Conservation (phyloP, 352 stramenopile genomes). For the Peronospora destructor region DNA sequence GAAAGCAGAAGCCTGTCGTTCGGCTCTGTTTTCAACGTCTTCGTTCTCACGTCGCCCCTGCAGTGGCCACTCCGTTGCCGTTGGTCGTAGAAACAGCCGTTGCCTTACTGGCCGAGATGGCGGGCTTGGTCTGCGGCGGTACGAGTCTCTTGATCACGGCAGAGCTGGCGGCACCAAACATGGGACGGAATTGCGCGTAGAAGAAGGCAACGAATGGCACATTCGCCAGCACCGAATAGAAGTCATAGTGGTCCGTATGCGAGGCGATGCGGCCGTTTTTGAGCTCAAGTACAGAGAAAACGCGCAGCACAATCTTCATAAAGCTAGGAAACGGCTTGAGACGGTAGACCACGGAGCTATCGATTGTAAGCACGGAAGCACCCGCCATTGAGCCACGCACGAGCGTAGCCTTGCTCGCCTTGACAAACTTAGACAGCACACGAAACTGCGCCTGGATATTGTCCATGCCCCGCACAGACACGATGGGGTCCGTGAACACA, state of each 20-base stretch:
- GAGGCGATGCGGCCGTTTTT: conserved; percentile 70
- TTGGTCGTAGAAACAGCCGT: conserved; percentile 5
- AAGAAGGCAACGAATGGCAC: conserved; percentile 73
- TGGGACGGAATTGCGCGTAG: conserved; percentile 70
- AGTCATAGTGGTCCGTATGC: conserved; percentile 82
- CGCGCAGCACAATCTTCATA: conserved; percentile 62
- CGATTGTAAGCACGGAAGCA: conserved; percentile 69
- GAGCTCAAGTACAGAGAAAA: conserved; percentile 81
- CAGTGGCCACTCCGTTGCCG: conserved; percentile 9
- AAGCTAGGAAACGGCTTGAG: conserved; percentile 69
- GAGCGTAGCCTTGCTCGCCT: conserved; percentile 67
- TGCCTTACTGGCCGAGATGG: conserved; percentile 15
- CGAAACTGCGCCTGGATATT: conserved; percentile 86
- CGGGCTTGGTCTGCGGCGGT: conserved; percentile 22
- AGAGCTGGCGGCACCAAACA: conserved; percentile 62
- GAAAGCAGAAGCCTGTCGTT: conserved; percentile 1
- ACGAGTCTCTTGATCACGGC: conserved; percentile 66
- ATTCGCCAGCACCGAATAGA: conserved; percentile 76
- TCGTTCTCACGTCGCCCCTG: conserved; percentile 29
- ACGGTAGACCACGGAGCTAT: conserved; percentile 69
- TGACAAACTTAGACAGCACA: conserved; percentile 68
- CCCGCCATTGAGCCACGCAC: conserved; percentile 80
- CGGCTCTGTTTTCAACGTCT: conserved; percentile 1
- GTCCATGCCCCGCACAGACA: conserved; percentile 61
- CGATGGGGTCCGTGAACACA: conserved; percentile 74